These are phyloP conservation scores for Lipomyces oligophaga DNA, from an alignment of 805 yeast genomes.

Conservation along the genomic window DNA sequence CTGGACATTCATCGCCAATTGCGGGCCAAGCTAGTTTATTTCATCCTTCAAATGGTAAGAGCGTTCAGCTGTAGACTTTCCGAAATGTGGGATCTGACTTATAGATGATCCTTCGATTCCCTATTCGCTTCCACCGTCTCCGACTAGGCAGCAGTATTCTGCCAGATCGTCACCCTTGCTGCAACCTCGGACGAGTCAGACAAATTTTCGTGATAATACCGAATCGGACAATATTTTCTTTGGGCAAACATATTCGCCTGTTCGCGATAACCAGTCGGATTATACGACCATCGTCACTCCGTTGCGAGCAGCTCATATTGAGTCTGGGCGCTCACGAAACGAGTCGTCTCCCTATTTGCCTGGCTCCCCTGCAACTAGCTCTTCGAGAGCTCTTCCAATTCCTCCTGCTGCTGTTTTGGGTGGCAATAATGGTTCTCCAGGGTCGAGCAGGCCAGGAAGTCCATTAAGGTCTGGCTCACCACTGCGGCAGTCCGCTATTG, in stretches of 20 bases:
- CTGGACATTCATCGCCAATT: too few relatives aligned
- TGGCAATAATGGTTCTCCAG: not conserved
- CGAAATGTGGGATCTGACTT: too few relatives aligned
- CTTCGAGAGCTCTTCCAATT: conserved; percentile 6
- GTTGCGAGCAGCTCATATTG: conserved; percentile 9
- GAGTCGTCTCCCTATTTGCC: not conserved
- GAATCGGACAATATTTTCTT: not conserved
- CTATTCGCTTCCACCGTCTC: conserved; percentile 26
- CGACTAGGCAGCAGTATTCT: conserved; percentile 11
- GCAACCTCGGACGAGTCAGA: too few relatives aligned
- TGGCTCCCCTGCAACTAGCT: conserved; percentile 2
- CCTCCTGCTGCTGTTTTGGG: conserved; percentile 10
- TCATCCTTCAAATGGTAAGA: too few relatives aligned
- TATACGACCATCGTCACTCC: conserved; percentile 8
- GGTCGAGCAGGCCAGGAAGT: conserved; percentile 2
- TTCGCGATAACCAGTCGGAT: not conserved
- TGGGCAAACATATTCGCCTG: not conserved
- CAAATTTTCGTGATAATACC: too few relatives aligned
- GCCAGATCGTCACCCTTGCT: not conserved
- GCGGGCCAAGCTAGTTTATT: too few relatives aligned
- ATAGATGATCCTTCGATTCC: conserved; percentile 25
- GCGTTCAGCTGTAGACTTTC: too few relatives aligned
- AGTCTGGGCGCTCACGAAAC: conserved; percentile 7
- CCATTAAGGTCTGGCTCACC: conserved; percentile 3
- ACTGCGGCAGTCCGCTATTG: not conserved